Percentiles rank a stretch among this genome's conserved stretches.
phyloP scores from a whole-genome alignment of 139 green algal genomes.

The Chlorella sp. region DNA sequence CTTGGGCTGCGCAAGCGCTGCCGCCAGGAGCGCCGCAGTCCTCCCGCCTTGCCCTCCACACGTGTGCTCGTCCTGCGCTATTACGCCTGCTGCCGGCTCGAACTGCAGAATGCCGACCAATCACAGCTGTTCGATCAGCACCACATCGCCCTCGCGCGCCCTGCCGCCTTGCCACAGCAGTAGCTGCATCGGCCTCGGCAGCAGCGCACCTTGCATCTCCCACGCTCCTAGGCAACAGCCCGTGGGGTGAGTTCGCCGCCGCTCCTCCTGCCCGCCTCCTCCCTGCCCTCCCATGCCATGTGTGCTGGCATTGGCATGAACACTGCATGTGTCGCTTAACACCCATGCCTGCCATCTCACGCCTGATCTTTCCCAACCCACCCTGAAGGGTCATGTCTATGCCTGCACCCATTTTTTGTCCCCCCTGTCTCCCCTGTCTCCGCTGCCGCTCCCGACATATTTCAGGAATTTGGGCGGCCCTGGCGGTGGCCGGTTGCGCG shows the following conservation, averaged over 20 bases:
- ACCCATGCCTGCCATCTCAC: no score
- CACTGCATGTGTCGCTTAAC: no score
- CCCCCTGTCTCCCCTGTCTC: background rate
- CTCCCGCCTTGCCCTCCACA: background rate
- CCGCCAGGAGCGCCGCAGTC: background rate
- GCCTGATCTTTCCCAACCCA: no score
- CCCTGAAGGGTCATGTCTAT: no score
- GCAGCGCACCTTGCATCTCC: constrained; percentile 1
- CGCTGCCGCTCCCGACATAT: no score
- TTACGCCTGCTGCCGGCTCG: background rate
- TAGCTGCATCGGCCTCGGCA: background rate
- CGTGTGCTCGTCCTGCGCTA: background rate
- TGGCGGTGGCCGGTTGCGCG: constrained; percentile 60
- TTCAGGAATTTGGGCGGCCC: constrained; percentile 66
- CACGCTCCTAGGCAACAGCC: constrained; percentile 27
- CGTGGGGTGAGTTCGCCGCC: constrained; percentile 25
- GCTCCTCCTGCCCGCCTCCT: no score
- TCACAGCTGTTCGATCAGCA: background rate
- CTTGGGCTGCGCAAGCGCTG: background rate
- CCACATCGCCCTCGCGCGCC: background rate
- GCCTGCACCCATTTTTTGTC: background rate
- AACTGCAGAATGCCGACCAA: background rate
- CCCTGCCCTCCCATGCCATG: no score
- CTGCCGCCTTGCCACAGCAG: background rate
- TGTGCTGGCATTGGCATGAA: no score